phyloP scores from a whole-genome alignment of 176 grass and related monocot genomes.

The Thalia dealbata region DNA sequence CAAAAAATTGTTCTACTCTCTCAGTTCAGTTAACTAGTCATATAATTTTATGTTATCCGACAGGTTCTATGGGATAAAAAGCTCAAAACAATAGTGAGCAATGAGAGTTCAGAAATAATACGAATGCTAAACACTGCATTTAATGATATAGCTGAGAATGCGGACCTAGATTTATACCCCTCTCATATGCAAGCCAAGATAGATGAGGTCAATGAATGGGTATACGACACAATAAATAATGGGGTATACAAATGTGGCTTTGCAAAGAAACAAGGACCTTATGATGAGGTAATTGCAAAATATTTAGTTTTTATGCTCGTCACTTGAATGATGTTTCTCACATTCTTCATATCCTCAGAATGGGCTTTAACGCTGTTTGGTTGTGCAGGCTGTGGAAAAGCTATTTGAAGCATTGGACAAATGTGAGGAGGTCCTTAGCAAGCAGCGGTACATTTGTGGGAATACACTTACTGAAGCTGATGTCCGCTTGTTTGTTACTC shows the following conservation, averaged over 20 bases:
- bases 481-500: slow-evolving; percentile 83
- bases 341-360: neutral
- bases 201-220: slow-evolving; percentile 54
- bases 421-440: slow-evolving; percentile 75
- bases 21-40: neutral
- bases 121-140: slow-evolving; percentile 91
- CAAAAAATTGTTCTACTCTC: neutral
- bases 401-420: slow-evolving; percentile 59
- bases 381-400: slow-evolving; percentile 47
- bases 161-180: slow-evolving; percentile 66
- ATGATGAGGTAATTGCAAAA: slow-evolving; percentile 50
- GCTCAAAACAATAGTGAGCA: slow-evolving; percentile 78
- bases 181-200: slow-evolving; percentile 33
- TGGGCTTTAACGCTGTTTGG: slow-evolving; percentile 1
- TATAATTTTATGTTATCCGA: neutral
- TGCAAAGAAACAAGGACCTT: slow-evolving; percentile 82
- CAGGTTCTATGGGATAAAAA: slow-evolving; percentile 95
- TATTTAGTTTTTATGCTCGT: neutral
- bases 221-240: slow-evolving; percentile 69
- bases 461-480: slow-evolving; percentile 64
- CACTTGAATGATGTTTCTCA: neutral
- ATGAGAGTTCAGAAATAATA: slow-evolving; percentile 95
- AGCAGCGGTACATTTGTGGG: slow-evolving; percentile 77
- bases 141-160: slow-evolving; percentile 49
- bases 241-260: slow-evolving; percentile 96